phyloP scores from a whole-genome alignment of 2,329 filamentous ascomycete species.

The Arthrobotrys sinensis region DNA sequence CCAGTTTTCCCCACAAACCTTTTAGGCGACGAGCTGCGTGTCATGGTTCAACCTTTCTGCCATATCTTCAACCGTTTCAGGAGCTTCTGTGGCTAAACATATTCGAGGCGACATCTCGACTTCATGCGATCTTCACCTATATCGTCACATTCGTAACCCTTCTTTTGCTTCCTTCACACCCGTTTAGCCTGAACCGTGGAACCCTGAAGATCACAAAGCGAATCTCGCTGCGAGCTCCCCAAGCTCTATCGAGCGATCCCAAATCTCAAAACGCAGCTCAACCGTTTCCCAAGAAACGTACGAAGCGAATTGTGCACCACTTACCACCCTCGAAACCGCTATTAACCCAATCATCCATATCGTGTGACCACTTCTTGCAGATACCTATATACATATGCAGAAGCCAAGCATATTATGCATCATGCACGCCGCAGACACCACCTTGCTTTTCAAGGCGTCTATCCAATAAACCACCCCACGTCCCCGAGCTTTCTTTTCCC shows the following conservation, averaged over 20 bases:
- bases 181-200: conserved; percentile 44
- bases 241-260: conserved; percentile 20
- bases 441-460: conserved; percentile 30
- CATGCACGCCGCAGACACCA: conserved; percentile 26
- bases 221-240: conserved; percentile 31
- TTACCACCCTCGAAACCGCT: conserved; percentile 13
- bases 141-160: conserved; percentile 19
- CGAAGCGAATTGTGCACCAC: conserved; percentile 31
- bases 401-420: conserved; percentile 45
- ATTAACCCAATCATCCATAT: conserved; percentile 37
- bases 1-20: conserved; percentile 36
- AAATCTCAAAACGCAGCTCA: conserved; percentile 14
- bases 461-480: conserved; percentile 49
- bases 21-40: conserved; percentile 33
- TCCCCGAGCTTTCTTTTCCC: conserved; percentile 19
- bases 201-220: conserved; percentile 46
- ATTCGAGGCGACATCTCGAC: conserved; percentile 29
- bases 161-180: conserved; percentile 2
- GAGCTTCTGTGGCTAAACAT: conserved; percentile 13
- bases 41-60: conserved; percentile 35
- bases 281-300: conserved; percentile 20
- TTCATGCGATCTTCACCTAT: conserved; percentile 12
- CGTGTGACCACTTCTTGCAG: conserved; percentile 54
- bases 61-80: conserved; percentile 12
- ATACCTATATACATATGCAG: conserved; percentile 23